Evolutionary conservation across 2,329 filamentous ascomycete species (phyloP), one percentile per base, ranked within the genome.

Genomic region (Ophiosphaerella narmari): DNA sequence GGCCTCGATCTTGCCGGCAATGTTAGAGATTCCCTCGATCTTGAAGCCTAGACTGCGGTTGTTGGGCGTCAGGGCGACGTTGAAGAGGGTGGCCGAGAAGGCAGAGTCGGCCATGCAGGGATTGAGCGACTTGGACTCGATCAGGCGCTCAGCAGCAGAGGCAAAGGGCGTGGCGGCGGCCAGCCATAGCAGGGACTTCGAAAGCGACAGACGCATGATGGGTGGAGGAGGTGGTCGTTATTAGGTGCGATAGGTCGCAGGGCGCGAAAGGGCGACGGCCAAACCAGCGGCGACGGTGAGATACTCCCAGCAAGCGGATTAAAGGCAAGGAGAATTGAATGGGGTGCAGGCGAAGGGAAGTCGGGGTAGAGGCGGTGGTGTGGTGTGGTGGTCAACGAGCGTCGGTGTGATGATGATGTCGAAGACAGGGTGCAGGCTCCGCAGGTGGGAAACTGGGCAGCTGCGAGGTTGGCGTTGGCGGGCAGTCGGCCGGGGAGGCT

Each of bases 61-160:
- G 70, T 81, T 78, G 29, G 89, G 88, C 1, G 87, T 90, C 75
- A 90, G 90, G 57, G 85, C 78, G 72, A 96, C 88, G 63, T 95
- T 88, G 83, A 97, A 96, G 51, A 94, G 82, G 63, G 88, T 91
- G 63, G 92, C 91, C 4, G 89, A 89, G 86, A 97, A 95, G 67
- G 86, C 87, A 24, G 89, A 93, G 74, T 93, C 87, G 51, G 85
- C 79, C 80, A 92, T 89, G 76, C 92, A 97, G 39, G 88, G 83
- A 74, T 90, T 91, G 62, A 97, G 82, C 23, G 92, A 95, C 69
- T 83, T 89, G 48, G 92, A 94, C 64, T 86, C 80, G 66, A 97
- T 88, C 43, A 60, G 43, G 50, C 60, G 59, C 68, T 85, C 80
- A 55, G 84, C 88, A 50, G 83, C 88, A 50, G 83, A 77, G 48